Evolutionary conservation across 192 early-diverging fungal species (phyloP), one percentile per base, ranked within the genome.

Genomic region (Chytriomyces confervae): DNA sequence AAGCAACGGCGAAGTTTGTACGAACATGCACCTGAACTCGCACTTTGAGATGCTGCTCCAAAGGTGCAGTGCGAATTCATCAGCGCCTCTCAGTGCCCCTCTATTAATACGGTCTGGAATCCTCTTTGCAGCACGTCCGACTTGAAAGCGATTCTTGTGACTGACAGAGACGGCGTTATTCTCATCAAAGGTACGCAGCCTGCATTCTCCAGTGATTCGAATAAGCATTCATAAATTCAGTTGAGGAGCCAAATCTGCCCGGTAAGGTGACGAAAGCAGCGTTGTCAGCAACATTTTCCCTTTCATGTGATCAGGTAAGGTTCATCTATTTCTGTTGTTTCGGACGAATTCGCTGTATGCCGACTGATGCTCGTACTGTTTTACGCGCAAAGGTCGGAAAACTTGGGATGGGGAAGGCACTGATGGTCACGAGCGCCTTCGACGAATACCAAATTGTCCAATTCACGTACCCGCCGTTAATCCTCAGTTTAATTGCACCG

Each of bases 381-480:
- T 1, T 36, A 36, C 36, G 36, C 36, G 36, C 16, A 24, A 16
- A 77, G 76, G 66, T 50, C 7, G 57, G 66, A 43, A 78, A 78
- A 70, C 48, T 78, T 24, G 77, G 77, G 23, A 36, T 78, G 48
- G 77, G 77, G n/a, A 68, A 70, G 62, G 66, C 77, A 13, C 20
- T 46, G 45, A 78, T 78, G 77, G 66, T 78, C 36, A 61, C 71
- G 68, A 71, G 67, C 45, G 36, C 66, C 44, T 78, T 78, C 48
- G 77, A 78, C 68, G 77, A 78, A 70, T 78, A 70, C 68, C 66
- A 70, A 61, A 78, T 78, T 29, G 77, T 78, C 10, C 77, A 78
- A 47, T 78, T 72, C 66, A 69, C 46, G 5, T 78, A 70, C 62
- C 10, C 49, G 18, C 77, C 77, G 3, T 50, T 78, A 9, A 78